These are phyloP conservation scores for Pleoardoris graminearum DNA, from an alignment of 2,329 filamentous ascomycete genomes.

Conservation along the genomic window DNA sequence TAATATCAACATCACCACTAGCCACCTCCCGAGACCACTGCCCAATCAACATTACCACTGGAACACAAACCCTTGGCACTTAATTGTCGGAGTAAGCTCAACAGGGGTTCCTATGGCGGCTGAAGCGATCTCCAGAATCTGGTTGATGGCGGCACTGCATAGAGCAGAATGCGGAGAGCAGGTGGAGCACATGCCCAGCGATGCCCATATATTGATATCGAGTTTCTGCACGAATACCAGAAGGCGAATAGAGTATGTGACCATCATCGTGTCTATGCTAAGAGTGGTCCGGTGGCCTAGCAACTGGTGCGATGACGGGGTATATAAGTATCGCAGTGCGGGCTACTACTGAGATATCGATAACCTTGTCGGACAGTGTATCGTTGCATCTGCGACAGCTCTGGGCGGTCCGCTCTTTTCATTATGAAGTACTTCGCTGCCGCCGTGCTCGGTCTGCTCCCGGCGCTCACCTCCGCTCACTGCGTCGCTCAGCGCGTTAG, in stretches of 20 bases:
- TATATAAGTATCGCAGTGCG: constrained; percentile 18
- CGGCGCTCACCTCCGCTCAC: constrained; percentile 45
- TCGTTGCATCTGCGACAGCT: constrained; percentile 2
- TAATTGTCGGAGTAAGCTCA: constrained; percentile 12
- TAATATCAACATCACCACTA: constrained; percentile 8
- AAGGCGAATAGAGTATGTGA: constrained; percentile 21
- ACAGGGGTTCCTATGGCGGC: constrained; percentile 13
- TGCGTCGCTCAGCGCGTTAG: constrained; percentile 54
- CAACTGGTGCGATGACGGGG: background rate
- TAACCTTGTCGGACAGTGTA: constrained; percentile 5
- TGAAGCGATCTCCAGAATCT: constrained; percentile 18
- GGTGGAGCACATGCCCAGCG: constrained; percentile 24
- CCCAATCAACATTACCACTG: constrained; percentile 17
- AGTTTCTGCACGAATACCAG: constrained; percentile 20
- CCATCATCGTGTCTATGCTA: constrained; percentile 19
- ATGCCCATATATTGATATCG: constrained; percentile 17
- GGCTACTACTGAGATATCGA: background rate
- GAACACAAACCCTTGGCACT: constrained; percentile 14
- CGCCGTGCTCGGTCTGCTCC: constrained; percentile 30
- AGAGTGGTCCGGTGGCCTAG: constrained; percentile 11
- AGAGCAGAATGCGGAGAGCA: constrained; percentile 22
- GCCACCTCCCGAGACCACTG: constrained; percentile 6
- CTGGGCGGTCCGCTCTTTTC: constrained; percentile 7
- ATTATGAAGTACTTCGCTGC: constrained; percentile 37
- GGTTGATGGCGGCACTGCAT: constrained; percentile 13